Percentiles rank a stretch among this genome's conserved stretches.
Evolutionary conservation across 2,329 filamentous ascomycete genomes (phyloP).

Genomic region (Colletotrichum zoysiae): DNA sequence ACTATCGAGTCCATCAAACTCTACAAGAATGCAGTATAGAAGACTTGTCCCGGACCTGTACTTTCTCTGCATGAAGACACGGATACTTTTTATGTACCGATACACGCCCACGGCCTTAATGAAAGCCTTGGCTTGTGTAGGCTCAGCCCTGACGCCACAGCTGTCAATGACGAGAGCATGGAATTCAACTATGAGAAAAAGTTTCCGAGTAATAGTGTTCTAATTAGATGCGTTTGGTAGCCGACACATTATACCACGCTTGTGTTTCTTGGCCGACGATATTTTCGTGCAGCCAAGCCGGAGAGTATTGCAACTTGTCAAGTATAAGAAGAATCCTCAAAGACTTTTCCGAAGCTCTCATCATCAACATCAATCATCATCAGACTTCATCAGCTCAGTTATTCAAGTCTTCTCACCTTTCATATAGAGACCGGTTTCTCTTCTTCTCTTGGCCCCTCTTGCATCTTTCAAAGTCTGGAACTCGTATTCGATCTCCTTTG

Average conservation of each 20-base stretch:
- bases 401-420: neutral
- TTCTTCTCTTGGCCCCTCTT: neutral
- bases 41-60: neutral
- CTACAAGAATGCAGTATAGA: neutral
- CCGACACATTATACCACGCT: neutral
- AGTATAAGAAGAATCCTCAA: slow-evolving; percentile 39
- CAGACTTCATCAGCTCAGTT: neutral
- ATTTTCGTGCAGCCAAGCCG: no score
- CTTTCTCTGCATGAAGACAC: slow-evolving; percentile 22
- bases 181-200: slow-evolving; percentile 13
- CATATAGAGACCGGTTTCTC: neutral
- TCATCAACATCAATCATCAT: neutral
- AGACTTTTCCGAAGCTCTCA: neutral
- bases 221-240: slow-evolving; percentile 20
- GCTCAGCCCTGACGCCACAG: slow-evolving; percentile 26
- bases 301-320: neutral
- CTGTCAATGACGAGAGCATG: slow-evolving; percentile 1
- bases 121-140: slow-evolving; percentile 17
- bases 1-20: slow-evolving; percentile 5
- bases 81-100: neutral
- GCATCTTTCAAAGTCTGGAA: neutral
- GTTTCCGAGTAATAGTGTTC: slow-evolving; percentile 13
- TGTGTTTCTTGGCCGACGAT: neutral
- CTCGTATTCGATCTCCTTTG: neutral
- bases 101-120: neutral